Percentiles rank a stretch among this genome's conserved stretches.
phyloP scores from a whole-genome alignment of 73 alveolate species.

The Blepharisma stoltei region DNA sequence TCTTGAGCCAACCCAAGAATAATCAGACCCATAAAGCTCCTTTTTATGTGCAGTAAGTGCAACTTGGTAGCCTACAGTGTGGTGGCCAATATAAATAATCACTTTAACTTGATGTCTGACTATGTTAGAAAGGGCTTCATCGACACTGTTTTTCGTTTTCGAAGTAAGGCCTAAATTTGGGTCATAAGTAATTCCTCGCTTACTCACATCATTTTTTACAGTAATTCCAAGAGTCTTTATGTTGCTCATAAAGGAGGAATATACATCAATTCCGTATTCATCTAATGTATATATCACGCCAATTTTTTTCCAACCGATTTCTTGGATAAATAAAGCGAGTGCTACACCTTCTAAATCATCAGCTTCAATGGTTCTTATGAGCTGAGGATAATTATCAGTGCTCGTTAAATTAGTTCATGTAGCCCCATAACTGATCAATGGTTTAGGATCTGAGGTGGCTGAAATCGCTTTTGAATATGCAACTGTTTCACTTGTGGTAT shows the following conservation, averaged over 20 bases:
- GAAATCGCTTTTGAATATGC: conserved; percentile 4
- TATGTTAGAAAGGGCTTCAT: conserved; percentile 7
- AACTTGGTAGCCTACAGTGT: background rate
- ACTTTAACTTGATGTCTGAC: conserved; percentile 17
- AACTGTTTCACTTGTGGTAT: background rate
- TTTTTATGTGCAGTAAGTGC: background rate
- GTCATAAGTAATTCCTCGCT: background rate
- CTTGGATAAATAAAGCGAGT: background rate
- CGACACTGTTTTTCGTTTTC: background rate
- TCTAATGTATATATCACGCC: conserved; percentile 27
- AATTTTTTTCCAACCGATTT: background rate
- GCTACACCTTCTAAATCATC: conserved; percentile 24
- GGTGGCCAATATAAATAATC: conserved; percentile 8
- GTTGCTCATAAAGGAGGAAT: background rate
- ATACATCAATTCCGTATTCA: background rate
- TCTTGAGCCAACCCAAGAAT: background rate
- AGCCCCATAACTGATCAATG: conserved; percentile 14
- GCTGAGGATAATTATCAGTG: background rate
- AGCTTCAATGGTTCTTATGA: conserved; percentile 10
- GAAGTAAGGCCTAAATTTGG: background rate
- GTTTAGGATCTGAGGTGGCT: background rate
- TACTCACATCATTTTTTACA: background rate
- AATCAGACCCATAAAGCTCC: conserved; percentile 18
- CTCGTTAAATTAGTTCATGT: background rate
- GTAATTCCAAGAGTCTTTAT: background rate